These are phyloP conservation scores for Dictyostelium citrinum DNA, from an alignment of 78 protist species.

Conservation along the genomic window DNA sequence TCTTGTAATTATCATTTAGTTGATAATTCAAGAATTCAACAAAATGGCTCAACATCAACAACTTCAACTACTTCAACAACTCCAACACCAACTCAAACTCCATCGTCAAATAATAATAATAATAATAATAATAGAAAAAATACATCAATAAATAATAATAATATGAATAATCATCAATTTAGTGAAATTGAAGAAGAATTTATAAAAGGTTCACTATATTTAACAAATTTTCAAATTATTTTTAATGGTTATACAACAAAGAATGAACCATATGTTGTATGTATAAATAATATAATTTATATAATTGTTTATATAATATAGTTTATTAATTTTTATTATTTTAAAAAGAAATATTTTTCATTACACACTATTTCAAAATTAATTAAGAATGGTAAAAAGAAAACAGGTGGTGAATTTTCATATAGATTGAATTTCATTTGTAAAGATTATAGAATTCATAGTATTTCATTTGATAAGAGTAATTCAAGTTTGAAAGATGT, in stretches of 20 bases:
- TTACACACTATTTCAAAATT: conserved; percentile 47
- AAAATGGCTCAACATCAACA: background rate
- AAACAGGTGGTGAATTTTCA: conserved; percentile 35
- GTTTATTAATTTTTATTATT: background rate
- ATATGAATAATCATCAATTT: background rate
- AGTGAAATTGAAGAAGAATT: conserved; percentile 60
- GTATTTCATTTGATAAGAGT: conserved; percentile 46
- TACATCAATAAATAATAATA: background rate
- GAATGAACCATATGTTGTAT: conserved; percentile 7
- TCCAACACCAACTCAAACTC: background rate
- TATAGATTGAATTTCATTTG: conserved; percentile 42
- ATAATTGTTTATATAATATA: background rate
- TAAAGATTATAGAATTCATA: conserved; percentile 52
- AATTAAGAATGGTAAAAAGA: conserved; percentile 53
- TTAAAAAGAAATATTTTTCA: conserved; percentile 47
- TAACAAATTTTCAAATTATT: conserved; percentile 58
- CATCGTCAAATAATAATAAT: background rate
- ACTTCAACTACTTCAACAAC: background rate
- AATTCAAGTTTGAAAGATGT: conserved; percentile 47
- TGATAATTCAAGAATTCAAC: conserved; percentile 8
- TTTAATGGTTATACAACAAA: conserved; percentile 24
- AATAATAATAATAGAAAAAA: background rate
- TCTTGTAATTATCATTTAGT: conserved; percentile 41
- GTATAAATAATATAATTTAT: background rate
- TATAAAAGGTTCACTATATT: conserved; percentile 17